A percentile compares a stretch with the other conserved stretches of the same genome.
phyloP scores from a whole-genome alignment of 1,284 basidiomycete genomes.

The Heterobasidion parviporum region DNA sequence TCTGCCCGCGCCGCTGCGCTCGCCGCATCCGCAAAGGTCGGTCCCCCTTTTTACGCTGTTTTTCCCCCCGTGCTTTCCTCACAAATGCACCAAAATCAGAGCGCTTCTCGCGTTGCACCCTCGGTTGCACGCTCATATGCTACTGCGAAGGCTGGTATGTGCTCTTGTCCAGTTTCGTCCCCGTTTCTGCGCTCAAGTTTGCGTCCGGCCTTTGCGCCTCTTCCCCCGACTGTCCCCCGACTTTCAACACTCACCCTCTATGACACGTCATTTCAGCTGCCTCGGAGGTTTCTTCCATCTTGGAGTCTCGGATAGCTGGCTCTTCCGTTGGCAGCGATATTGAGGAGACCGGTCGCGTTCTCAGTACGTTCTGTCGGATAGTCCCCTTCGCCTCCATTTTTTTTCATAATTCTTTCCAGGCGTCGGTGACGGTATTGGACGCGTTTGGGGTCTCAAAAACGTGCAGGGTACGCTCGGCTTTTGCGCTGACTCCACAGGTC shows the following conservation, averaged over 20 bases:
- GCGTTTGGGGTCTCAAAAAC: conserved; percentile 91
- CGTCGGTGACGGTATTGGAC: conserved; percentile 99
- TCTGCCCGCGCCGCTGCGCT: conserved; percentile 68
- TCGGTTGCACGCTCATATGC: conserved; percentile 80
- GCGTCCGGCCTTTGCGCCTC: conserved; percentile 1
- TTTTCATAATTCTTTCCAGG: conserved; percentile 36
- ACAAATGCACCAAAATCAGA: conserved; percentile 31
- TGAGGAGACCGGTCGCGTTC: conserved; percentile 97
- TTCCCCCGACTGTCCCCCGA: background rate
- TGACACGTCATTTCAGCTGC: conserved; percentile 70
- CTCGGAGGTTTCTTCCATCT: conserved; percentile 97
- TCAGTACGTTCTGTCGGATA: conserved; percentile 57
- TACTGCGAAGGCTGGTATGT: conserved; percentile 93
- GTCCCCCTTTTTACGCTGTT: conserved; percentile 38
- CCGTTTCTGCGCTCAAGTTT: background rate
- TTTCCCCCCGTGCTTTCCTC: conserved; percentile 13
- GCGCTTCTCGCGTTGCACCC: conserved; percentile 29
- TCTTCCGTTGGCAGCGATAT: conserved; percentile 87
- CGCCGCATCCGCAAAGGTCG: conserved; percentile 42
- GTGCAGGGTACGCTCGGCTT: conserved; percentile 68
- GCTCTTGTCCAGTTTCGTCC: background rate
- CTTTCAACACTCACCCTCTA: conserved; percentile 9
- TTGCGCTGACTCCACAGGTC: conserved; percentile 10
- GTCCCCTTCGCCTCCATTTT: conserved; percentile 2
- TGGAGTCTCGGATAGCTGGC: conserved; percentile 97